Percentiles rank a stretch among this genome's conserved stretches.
These are phyloP conservation scores for Inonotus obliquus DNA, from an alignment of 1,284 basidiomycete genomes.

Conservation along the genomic window DNA sequence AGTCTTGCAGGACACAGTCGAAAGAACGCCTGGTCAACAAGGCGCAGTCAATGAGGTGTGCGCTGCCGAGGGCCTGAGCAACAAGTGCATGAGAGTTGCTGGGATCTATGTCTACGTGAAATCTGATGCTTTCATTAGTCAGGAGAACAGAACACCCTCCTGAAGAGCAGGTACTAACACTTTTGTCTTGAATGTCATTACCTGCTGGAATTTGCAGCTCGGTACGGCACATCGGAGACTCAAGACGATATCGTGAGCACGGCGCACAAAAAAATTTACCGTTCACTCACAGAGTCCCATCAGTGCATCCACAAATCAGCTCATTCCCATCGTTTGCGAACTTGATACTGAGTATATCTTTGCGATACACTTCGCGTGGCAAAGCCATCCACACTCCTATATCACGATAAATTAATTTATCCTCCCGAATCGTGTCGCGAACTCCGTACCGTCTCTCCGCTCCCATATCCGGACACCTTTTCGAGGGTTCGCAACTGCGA, in stretches of 20 bases:
- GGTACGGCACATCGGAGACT: slow-evolving; percentile 32
- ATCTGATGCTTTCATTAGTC: slow-evolving; percentile 29
- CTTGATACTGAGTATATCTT: slow-evolving; percentile 54
- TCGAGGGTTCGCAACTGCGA: slow-evolving; percentile 56
- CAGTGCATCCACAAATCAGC: slow-evolving; percentile 60
- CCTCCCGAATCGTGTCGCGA: not conserved
- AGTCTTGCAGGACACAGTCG: slow-evolving; percentile 48
- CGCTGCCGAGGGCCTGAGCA: slow-evolving; percentile 42
- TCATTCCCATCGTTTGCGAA: slow-evolving; percentile 58
- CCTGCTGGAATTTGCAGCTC: slow-evolving; percentile 54
- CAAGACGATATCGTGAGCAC: not conserved
- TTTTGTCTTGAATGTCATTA: slow-evolving; percentile 49
- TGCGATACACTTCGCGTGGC: slow-evolving; percentile 54
- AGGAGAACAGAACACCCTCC: slow-evolving; percentile 8
- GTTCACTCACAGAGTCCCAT: slow-evolving; percentile 55
- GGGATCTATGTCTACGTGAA: slow-evolving; percentile 46
- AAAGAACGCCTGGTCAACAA: slow-evolving; percentile 42
- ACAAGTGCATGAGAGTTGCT: slow-evolving; percentile 46
- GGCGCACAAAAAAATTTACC: not conserved
- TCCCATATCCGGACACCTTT: slow-evolving; percentile 62
- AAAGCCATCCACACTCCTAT: slow-evolving; percentile 50
- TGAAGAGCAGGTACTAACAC: slow-evolving; percentile 39
- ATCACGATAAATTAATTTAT: not conserved
- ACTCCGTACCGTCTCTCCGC: slow-evolving; percentile 45
- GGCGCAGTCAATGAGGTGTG: slow-evolving; percentile 37